Evolutionary conservation across 805 yeast genomes (phyloP), one percentile per base, ranked within the genome.

Genomic region (Pichia scutulata): DNA sequence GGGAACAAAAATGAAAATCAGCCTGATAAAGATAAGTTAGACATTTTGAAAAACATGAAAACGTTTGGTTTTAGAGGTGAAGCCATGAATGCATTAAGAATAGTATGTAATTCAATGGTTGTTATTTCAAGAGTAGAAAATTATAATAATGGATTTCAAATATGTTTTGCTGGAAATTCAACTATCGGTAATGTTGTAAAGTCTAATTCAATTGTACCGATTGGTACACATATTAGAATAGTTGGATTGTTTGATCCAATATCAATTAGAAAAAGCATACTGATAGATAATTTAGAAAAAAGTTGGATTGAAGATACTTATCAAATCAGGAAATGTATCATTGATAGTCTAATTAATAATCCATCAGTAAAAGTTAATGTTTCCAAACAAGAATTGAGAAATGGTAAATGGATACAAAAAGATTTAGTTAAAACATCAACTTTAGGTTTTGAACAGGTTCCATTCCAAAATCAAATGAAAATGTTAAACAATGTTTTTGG

Each of bases 41-140:
- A 64, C 1, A 78, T 74, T 21, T 57, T 84, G 33, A 60, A 57
- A 14, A 18, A 45, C 0, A 62, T 75, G 3, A 47, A 48, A 1
- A 77, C 84, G 0, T 77, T 73, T 55, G 95, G 95, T 1, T 86
- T 82, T 60, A 72, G 86, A 45, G 96, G 96, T 0, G 86, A 82
- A 56, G 85, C 93, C 0, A 56, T 88, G 18, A 69, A 72, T 47
- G 73, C 83, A 0, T 66, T 88, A 3, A 63, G 77, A n/a, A 69
- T 73, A 0, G 58, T 78, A 7, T 59, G 62, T 36, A 68, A 82
- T 0, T 62, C 71, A 14, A 52, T 80, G n/a, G 58, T 71, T 0
- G 62, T 87, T 1, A 61, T 72, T 1, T 75, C 92, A 0, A 77
- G 75, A 52, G 55, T 65, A 0, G 51, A 49, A 16, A 63, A 59